Percentiles rank a stretch among this genome's conserved stretches.
Conservation (phyloP, 495 filamentous ascomycete species). For the Aspergillus sclerotiicarbonarius region DNA sequence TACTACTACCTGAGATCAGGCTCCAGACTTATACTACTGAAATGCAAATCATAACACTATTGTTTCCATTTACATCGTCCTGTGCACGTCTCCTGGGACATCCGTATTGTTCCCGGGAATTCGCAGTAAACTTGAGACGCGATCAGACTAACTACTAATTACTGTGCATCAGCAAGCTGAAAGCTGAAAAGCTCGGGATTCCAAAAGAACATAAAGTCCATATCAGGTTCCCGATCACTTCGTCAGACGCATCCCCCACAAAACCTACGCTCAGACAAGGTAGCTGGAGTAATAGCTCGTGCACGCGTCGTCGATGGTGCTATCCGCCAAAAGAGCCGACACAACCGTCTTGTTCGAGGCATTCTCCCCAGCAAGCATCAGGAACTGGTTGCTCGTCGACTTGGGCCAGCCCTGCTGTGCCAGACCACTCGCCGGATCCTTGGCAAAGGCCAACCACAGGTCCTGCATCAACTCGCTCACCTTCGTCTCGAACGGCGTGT, state of each 20-base stretch:
- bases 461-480: neutral
- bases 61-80: too few relatives aligned
- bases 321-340: neutral
- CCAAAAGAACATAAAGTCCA: too few relatives aligned
- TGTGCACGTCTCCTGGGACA: too few relatives aligned
- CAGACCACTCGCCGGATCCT: neutral
- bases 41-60: too few relatives aligned
- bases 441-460: neutral
- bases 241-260: neutral
- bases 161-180: too few relatives aligned
- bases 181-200: too few relatives aligned
- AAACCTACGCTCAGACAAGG: neutral
- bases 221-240: too few relatives aligned
- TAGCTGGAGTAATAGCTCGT: neutral
- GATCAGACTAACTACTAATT: too few relatives aligned
- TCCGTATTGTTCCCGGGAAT: too few relatives aligned
- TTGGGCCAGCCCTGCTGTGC: neutral
- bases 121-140: too few relatives aligned
- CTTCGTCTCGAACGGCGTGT: neutral
- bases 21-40: too few relatives aligned
- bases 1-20: too few relatives aligned
- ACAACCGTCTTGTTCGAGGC: neutral
- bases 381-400: neutral
- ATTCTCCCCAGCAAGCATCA: neutral
- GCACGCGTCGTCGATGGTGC: neutral